Conservation (phyloP, 1,284 basidiomycete species). For the Leccinum proximum region DNA sequence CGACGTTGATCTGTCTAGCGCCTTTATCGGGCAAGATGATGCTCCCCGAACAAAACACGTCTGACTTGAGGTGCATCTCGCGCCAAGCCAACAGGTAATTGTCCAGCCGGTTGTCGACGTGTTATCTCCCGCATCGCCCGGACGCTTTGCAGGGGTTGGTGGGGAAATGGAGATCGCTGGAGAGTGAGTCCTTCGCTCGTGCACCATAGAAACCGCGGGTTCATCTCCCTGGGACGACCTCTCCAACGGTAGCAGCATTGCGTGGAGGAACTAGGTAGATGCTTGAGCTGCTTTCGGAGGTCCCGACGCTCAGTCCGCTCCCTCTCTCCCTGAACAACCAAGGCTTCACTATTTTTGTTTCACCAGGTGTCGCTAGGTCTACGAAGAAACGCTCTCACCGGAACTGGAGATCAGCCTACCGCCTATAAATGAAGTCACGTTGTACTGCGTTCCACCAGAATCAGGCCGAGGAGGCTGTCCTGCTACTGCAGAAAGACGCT, state of each 20-base stretch:
- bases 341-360: slow-evolving; percentile 7
- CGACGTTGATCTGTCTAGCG: slow-evolving; percentile 66
- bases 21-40: slow-evolving; percentile 71
- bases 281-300: neutral
- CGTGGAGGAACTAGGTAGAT: slow-evolving; percentile 1
- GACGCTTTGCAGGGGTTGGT: too few relatives aligned
- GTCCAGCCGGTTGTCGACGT: slow-evolving; percentile 37
- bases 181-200: too few relatives aligned
- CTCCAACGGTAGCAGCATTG: neutral
- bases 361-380: slow-evolving; percentile 33
- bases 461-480: slow-evolving; percentile 27
- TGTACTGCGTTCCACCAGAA: slow-evolving; percentile 58
- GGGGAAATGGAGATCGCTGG: too few relatives aligned
- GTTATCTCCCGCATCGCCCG: too few relatives aligned
- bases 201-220: too few relatives aligned
- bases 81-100: slow-evolving; percentile 63
- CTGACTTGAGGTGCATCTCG: slow-evolving; percentile 68
- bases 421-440: slow-evolving; percentile 75
- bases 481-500: slow-evolving; percentile 22
- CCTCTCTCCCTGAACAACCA: slow-evolving; percentile 4
- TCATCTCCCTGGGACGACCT: too few relatives aligned
- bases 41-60: slow-evolving; percentile 76
- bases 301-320: slow-evolving; percentile 1
- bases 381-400: neutral
- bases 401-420: slow-evolving; percentile 38